A percentile compares a stretch with the other conserved stretches of the same genome.
Conservation (phyloP, 2,329 filamentous ascomycete genomes). For the Cercospora sp. region DNA sequence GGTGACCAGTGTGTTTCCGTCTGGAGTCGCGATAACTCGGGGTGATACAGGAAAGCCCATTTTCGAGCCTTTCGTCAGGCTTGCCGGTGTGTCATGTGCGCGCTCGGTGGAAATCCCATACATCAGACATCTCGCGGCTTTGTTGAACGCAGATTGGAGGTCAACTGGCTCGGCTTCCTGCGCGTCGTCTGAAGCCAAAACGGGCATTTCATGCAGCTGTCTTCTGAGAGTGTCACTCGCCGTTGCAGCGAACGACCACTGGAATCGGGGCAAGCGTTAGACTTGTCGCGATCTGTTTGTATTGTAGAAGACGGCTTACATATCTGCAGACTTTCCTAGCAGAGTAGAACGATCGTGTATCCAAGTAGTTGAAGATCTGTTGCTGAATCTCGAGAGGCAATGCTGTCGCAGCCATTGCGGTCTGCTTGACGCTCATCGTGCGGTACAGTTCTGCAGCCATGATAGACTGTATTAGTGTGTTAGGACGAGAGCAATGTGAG, state of each 20-base stretch:
- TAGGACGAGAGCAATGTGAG: background rate
- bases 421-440: constrained; percentile 23
- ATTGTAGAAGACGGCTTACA: background rate
- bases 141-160: constrained; percentile 32
- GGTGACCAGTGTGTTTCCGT: constrained; percentile 32
- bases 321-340: constrained; percentile 37
- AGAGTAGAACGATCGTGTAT: constrained; percentile 36
- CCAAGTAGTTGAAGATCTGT: constrained; percentile 37
- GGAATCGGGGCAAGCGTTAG: background rate
- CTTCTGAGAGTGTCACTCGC: constrained; percentile 34
- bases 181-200: constrained; percentile 31
- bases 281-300: background rate
- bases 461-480: background rate
- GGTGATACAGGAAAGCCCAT: constrained; percentile 26
- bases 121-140: constrained; percentile 38
- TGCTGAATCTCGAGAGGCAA: constrained; percentile 40
- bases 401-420: constrained; percentile 27
- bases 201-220: constrained; percentile 36
- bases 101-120: constrained; percentile 32
- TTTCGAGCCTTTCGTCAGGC: constrained; percentile 19
- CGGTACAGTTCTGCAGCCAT: constrained; percentile 21
- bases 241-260: constrained; percentile 37
- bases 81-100: constrained; percentile 24
- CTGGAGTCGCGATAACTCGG: constrained; percentile 28
- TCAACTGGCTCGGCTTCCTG: constrained; percentile 25